Conservation (phyloP, 305 asterid genomes). For the Nicotiana rustica region DNA sequence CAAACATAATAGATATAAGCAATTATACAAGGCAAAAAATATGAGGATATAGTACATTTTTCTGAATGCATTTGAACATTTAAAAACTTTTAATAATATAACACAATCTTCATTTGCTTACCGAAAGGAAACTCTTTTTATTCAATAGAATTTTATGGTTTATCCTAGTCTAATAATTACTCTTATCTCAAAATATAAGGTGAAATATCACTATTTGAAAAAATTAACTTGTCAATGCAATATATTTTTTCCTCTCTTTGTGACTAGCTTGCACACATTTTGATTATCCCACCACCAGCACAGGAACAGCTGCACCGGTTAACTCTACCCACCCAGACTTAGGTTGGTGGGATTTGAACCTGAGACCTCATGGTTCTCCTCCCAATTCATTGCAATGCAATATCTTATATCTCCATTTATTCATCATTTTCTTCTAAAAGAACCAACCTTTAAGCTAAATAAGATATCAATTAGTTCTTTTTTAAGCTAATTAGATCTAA, state of each 20-base stretch:
- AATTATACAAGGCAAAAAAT: slow-evolving; percentile 2
- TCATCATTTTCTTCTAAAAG: not conserved
- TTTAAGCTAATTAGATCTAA: too few relatives aligned
- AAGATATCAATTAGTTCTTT: not conserved
- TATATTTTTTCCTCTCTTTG: too few relatives aligned
- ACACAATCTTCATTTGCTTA: not conserved
- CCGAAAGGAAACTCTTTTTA: not conserved
- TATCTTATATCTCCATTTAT: not conserved
- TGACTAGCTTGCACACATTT: too few relatives aligned
- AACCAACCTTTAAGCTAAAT: not conserved
- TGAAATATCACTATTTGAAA: not conserved
- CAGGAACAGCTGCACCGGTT: too few relatives aligned
- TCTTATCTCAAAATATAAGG: not conserved
- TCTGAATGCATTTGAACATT: not conserved
- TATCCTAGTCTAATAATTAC: not conserved
- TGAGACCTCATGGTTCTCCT: too few relatives aligned
- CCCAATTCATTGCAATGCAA: not conserved
- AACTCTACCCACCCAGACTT: too few relatives aligned
- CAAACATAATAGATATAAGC: slow-evolving; percentile 49
- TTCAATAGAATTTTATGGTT: not conserved
- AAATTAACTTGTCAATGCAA: not conserved
- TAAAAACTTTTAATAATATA: not conserved
- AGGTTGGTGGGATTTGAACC: too few relatives aligned
- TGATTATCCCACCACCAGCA: too few relatives aligned
- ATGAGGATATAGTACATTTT: slow-evolving; percentile 8